Conservation (phyloP, 2,329 filamentous ascomycete species). For the Fusarium fracticaudum region DNA sequence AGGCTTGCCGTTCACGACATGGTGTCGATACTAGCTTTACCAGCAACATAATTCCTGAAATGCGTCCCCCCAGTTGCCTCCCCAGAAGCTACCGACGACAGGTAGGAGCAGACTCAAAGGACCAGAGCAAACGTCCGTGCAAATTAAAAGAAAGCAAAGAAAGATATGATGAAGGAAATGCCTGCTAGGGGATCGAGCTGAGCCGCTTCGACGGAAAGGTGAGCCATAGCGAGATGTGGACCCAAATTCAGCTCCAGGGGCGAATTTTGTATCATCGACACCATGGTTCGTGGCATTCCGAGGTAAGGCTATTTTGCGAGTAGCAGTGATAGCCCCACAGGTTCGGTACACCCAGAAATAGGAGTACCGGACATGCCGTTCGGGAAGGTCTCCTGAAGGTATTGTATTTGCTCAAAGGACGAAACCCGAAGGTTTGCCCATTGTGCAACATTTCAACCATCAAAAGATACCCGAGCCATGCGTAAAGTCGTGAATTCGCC, state of each 20-base stretch:
- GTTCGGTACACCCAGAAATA: slow-evolving; percentile 38
- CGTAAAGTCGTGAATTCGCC: slow-evolving; percentile 47
- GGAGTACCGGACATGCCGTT: slow-evolving; percentile 54
- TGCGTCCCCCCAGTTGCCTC: slow-evolving; percentile 42
- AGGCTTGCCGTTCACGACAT: neutral
- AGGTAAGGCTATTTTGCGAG: slow-evolving; percentile 14
- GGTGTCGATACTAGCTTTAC: slow-evolving; percentile 10
- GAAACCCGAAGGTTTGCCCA: slow-evolving; percentile 10
- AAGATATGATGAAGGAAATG: slow-evolving; percentile 43
- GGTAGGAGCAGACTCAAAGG: slow-evolving; percentile 42
- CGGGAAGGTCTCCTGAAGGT: slow-evolving; percentile 43
- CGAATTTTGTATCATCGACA: slow-evolving; percentile 22
- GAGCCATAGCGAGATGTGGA: slow-evolving; percentile 2
- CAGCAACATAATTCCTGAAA: neutral
- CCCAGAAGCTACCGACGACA: slow-evolving; percentile 49
- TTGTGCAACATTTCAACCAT: slow-evolving; percentile 26
- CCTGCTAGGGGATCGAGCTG: slow-evolving; percentile 46
- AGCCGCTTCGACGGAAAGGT: slow-evolving; percentile 50
- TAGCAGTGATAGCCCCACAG: slow-evolving; percentile 36
- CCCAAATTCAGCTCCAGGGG: slow-evolving; percentile 24
- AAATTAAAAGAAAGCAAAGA: slow-evolving; percentile 40
- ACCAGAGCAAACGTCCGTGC: slow-evolving; percentile 34
- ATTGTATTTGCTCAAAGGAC: slow-evolving; percentile 13
- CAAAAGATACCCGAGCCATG: slow-evolving; percentile 52
- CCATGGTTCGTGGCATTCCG: slow-evolving; percentile 19